Conservation (phyloP, 176 grass and related monocot species). For the Eleusine coracana region DNA sequence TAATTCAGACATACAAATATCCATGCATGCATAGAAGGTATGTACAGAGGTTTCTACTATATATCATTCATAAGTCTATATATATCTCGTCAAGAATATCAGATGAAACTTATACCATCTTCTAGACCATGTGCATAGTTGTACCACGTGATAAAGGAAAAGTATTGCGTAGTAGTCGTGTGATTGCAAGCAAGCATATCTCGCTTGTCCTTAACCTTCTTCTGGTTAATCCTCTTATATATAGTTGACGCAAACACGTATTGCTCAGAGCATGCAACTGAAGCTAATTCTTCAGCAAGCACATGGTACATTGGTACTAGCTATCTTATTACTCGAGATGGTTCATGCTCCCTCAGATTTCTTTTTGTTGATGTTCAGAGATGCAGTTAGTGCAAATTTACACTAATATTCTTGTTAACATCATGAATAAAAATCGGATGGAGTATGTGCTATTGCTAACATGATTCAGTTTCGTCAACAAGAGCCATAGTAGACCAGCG, state of each 20-base stretch:
- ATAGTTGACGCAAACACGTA: neutral
- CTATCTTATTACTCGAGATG: slow-evolving; percentile 3
- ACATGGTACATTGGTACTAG: neutral
- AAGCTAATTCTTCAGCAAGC: neutral
- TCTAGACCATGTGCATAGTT: slow-evolving; percentile 9
- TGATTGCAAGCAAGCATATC: neutral
- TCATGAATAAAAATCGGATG: no score
- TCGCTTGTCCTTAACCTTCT: neutral
- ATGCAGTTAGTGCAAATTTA: neutral
- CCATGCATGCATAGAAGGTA: neutral
- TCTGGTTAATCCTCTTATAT: neutral
- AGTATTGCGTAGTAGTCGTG: neutral
- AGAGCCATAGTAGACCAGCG: neutral
- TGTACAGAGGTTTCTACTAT: neutral
- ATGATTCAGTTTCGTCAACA: neutral
- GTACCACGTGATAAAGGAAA: neutral
- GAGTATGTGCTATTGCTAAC: neutral
- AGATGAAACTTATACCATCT: neutral
- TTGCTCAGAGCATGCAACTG: neutral
- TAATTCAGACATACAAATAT: slow-evolving; percentile 15
- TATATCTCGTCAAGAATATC: neutral
- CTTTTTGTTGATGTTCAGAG: neutral
- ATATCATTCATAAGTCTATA: neutral
- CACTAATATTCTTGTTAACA: no score
- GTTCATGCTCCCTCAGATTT: neutral